Percentiles rank a stretch among this genome's conserved stretches.
These are phyloP conservation scores for Magnusiomyces magnusii DNA, from an alignment of 1,139 yeast genomes.

Conservation along the genomic window DNA sequence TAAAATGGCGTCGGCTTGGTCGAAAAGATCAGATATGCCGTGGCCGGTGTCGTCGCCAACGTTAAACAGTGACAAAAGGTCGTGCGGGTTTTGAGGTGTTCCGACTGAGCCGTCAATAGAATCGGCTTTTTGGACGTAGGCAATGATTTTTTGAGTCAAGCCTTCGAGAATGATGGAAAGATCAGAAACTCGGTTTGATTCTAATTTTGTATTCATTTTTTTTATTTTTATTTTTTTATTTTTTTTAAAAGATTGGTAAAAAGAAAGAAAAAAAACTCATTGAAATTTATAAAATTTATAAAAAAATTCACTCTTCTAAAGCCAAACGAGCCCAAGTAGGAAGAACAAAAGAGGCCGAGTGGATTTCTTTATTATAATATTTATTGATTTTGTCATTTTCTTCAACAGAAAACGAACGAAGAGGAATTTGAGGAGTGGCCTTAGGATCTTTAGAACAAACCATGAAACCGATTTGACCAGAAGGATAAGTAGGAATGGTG, in stretches of 20 bases:
- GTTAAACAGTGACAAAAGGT: conserved; percentile 27
- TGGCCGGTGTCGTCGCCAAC: conserved; percentile 37
- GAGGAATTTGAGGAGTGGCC: conserved; percentile 57
- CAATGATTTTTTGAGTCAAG: conserved; percentile 34
- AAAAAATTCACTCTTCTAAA: too few relatives aligned
- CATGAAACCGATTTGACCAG: conserved; percentile 94
- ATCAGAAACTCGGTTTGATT: conserved; percentile 37
- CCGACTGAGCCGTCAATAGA: conserved; percentile 35
- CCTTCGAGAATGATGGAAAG: conserved; percentile 39
- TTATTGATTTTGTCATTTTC: conserved; percentile 59
- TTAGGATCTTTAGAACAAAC: conserved; percentile 70
- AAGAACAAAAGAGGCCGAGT: conserved; percentile 76
- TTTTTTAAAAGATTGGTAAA: background rate
- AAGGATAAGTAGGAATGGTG: conserved; percentile 87
- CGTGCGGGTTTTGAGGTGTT: conserved; percentile 33
- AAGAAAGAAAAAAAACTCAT: background rate
- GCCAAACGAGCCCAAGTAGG: conserved; percentile 64
- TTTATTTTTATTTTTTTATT: too few relatives aligned
- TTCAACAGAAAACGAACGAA: conserved; percentile 55
- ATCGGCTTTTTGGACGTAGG: conserved; percentile 38
- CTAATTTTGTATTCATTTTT: conserved; percentile 27
- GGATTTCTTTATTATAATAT: conserved; percentile 74
- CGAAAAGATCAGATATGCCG: conserved; percentile 39
- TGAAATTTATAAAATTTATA: too few relatives aligned
- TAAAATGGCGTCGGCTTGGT: conserved; percentile 51